Evolutionary conservation across 78 protist genomes (phyloP).

Genomic region (Blattamonas nauphoetae): DNA sequence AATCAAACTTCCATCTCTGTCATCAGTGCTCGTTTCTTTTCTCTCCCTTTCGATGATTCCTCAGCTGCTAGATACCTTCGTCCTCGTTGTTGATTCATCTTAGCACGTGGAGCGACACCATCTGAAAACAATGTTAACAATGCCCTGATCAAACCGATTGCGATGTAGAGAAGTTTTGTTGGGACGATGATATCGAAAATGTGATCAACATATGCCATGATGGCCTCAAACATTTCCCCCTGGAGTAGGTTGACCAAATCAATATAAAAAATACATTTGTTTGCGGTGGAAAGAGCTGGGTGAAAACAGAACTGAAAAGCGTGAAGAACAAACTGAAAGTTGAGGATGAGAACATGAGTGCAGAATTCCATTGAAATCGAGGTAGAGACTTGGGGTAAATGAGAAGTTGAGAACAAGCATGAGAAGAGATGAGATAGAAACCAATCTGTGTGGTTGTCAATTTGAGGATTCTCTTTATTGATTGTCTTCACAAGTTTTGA

Average conservation of each 20-base stretch:
- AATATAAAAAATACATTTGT: neutral
- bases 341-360: constrained; percentile 77
- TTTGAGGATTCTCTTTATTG: neutral
- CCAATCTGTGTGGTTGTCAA: neutral
- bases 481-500: neutral
- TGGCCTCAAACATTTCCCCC: constrained; percentile 51
- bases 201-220: constrained; percentile 69
- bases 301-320: neutral
- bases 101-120: constrained; percentile 91
- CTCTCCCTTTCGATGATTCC: neutral
- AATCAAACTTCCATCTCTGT: neutral
- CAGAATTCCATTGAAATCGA: constrained; percentile 93
- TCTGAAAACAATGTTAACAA: neutral
- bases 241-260: too few species aligned
- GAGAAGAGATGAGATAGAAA: neutral
- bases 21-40: constrained; percentile 1
- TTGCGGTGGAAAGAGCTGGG: neutral
- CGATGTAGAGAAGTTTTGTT: constrained; percentile 67
- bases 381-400: constrained; percentile 51
- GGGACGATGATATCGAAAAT: constrained; percentile 42
- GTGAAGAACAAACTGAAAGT: neutral
- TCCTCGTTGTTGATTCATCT: constrained; percentile 88
- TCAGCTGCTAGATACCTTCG: constrained; percentile 56
- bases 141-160: constrained; percentile 42
- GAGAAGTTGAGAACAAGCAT: neutral